Percentiles rank a stretch among this genome's conserved stretches.
Conservation (phyloP, 2,329 filamentous ascomycete genomes). For the Gliomastix tumulicola region DNA sequence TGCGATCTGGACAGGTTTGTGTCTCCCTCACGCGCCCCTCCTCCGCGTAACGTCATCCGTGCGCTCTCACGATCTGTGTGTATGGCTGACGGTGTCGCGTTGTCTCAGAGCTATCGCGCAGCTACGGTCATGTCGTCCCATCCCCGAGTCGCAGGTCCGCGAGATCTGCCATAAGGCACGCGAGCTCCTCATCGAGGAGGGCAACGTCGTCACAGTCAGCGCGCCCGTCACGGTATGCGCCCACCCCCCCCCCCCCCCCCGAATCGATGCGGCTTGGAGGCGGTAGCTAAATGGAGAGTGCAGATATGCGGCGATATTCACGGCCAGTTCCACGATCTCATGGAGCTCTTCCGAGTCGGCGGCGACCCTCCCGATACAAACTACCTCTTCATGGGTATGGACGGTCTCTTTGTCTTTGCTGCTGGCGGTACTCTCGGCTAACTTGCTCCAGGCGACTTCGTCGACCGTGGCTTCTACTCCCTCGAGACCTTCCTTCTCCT, state of each 20-base stretch:
- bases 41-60: too few relatives aligned
- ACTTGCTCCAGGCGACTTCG: constrained; percentile 89
- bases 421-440: too few relatives aligned
- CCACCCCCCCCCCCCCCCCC: not conserved
- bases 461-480: constrained; percentile 96
- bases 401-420: too few relatives aligned
- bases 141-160: constrained; percentile 90
- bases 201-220: constrained; percentile 91
- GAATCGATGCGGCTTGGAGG: too few relatives aligned
- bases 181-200: constrained; percentile 94
- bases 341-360: constrained; percentile 92
- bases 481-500: constrained; percentile 95
- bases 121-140: constrained; percentile 89
- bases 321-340: constrained; percentile 92
- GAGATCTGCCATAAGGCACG: constrained; percentile 96
- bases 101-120: constrained; percentile 94
- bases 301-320: constrained; percentile 96
- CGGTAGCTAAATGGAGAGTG: too few relatives aligned
- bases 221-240: constrained; percentile 78
- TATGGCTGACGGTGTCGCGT: too few relatives aligned
- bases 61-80: too few relatives aligned
- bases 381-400: constrained; percentile 88
- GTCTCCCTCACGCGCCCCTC: not conserved
- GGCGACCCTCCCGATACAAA: constrained; percentile 93
- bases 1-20: constrained; percentile 82